Evolutionary conservation across 2,329 filamentous ascomycete genomes (phyloP).

Genomic region (Exophiala phaeomuriformis): DNA sequence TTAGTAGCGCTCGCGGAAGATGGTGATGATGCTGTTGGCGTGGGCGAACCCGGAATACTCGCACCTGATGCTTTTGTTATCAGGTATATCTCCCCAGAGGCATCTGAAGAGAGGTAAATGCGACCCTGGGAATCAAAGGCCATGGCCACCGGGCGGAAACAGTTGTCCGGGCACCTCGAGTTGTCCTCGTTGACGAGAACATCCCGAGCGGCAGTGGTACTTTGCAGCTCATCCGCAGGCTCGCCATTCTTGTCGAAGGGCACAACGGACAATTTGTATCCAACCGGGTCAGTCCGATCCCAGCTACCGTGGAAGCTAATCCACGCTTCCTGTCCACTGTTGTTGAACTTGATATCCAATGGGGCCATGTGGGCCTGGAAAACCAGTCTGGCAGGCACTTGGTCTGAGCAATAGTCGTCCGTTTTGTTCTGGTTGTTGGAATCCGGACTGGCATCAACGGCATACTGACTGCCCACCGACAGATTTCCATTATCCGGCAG

Average conservation of each 20-base stretch:
- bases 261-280: slow-evolving; percentile 46
- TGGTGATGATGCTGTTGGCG: slow-evolving; percentile 6
- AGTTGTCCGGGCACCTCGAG: slow-evolving; percentile 28
- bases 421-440: slow-evolving; percentile 41
- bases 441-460: slow-evolving; percentile 34
- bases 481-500: slow-evolving; percentile 43
- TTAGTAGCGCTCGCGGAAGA: slow-evolving; percentile 2
- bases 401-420: slow-evolving; percentile 40
- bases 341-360: slow-evolving; percentile 61
- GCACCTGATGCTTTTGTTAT: slow-evolving; percentile 13
- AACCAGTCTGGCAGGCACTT: slow-evolving; percentile 47
- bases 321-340: slow-evolving; percentile 53
- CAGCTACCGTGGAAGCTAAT: slow-evolving; percentile 67
- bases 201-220: slow-evolving; percentile 28
- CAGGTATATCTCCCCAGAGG: slow-evolving; percentile 30
- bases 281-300: slow-evolving; percentile 45
- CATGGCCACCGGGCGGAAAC: slow-evolving; percentile 33
- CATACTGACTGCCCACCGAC: slow-evolving; percentile 45
- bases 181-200: slow-evolving; percentile 30
- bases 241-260: slow-evolving; percentile 41
- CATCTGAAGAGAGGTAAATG: slow-evolving; percentile 32
- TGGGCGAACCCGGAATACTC: slow-evolving; percentile 5
- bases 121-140: slow-evolving; percentile 31
- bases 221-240: slow-evolving; percentile 37
- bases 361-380: slow-evolving; percentile 64